Percentiles rank a stretch among this genome's conserved stretches.
These are phyloP conservation scores for Excoecaria agallocha DNA, from an alignment of 345 rosid genomes.

Conservation along the genomic window DNA sequence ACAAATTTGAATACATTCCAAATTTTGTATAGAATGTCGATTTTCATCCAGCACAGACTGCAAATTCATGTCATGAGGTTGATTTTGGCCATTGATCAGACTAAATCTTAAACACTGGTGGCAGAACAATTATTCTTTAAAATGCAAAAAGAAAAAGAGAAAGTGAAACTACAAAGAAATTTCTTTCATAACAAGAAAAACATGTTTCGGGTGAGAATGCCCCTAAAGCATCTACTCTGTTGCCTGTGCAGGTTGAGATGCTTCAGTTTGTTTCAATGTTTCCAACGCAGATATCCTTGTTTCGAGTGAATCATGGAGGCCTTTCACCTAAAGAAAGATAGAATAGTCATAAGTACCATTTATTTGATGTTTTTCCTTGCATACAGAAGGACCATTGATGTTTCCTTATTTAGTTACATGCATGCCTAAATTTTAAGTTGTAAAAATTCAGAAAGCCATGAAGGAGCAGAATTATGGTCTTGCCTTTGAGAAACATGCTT, in stretches of 20 bases:
- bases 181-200: constrained; percentile 9
- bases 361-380: neutral
- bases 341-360: neutral
- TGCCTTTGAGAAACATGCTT: neutral
- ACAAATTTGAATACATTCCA: neutral
- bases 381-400: neutral
- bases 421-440: neutral
- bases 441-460: neutral
- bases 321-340: constrained; percentile 47
- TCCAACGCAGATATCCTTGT: constrained; percentile 70
- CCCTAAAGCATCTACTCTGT: constrained; percentile 44
- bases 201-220: constrained; percentile 10
- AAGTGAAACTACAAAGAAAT: constrained; percentile 8
- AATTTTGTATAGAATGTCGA: neutral
- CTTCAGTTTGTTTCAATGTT: constrained; percentile 69
- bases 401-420: neutral
- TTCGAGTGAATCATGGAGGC: constrained; percentile 65
- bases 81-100: constrained; percentile 10
- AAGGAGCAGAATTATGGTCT: neutral
- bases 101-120: constrained; percentile 4
- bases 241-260: constrained; percentile 51
- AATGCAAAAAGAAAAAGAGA: neutral
- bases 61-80: neutral
- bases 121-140: constrained; percentile 18
- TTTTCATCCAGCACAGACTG: neutral